Evolutionary conservation across 441 rosid genomes (phyloP), one percentile per base, ranked within the genome.

Genomic region (Aquilaria agallochum): DNA sequence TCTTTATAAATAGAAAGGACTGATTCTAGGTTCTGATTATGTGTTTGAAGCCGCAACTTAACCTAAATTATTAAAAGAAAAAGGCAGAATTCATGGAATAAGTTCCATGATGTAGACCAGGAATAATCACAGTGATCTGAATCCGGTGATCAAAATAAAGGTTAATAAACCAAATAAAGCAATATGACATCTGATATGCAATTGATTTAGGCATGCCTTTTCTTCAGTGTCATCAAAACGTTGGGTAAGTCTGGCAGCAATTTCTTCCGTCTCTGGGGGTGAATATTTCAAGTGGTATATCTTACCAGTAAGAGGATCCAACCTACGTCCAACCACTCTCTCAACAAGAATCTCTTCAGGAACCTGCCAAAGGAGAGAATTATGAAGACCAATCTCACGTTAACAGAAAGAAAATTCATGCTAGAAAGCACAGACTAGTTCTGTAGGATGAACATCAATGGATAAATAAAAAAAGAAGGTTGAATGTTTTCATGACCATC

Each of bases 191-290:
- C 7, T 1, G 42, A 4, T 36, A 4, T 2, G 7, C 5, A 36
- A 36, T 36, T 36, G 7, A 40, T 40, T 40, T 40, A 55, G 50
- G 73, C 83, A 59, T 81, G 75, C 99, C 97, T 89, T 94, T 67
- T 90, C 97, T 79, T 84, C 92, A 0, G 98, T 94, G 75, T 94
- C 97, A 74, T 94, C 99, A 73, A 94, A 90, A 45, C 95, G 87
- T 71, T 89, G 95, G 46, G 92, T 84, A 53, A 89, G 85, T 67
- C 99, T 86, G 33, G 88, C 85, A 55, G 97, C 94, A 14, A 94
- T 83, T 78, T 85, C 96, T 72, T 87, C 84, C 1, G 79, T 89
- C 78, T 87, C 97, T 0, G 96, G 97, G 33, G 95, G 96, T 62
- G 95, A 87, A 78, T 84, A 89, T 79, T 80, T 89, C 80, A 90